Evolutionary conservation across 352 stramenopile genomes (phyloP).

Genomic region (Globisporangium irregulare): DNA sequence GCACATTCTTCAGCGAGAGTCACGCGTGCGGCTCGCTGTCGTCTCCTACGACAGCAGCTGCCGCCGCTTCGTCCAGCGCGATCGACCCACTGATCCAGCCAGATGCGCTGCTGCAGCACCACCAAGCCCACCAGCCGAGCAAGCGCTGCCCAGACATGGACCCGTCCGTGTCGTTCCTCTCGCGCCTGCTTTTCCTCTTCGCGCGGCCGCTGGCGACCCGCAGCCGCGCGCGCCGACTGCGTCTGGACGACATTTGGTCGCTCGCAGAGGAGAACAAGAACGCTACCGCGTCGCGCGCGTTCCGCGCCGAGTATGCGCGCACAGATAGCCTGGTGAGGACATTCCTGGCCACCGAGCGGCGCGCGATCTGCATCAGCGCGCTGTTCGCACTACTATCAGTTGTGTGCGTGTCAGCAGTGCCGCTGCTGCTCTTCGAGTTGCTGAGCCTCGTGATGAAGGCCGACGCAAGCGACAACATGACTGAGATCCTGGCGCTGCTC

Average conservation of each 20-base stretch:
- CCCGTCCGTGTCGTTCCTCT: slow-evolving; percentile 24
- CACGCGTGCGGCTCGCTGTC: neutral
- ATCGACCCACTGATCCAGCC: neutral
- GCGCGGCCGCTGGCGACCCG: slow-evolving; percentile 31
- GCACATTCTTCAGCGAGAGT: slow-evolving; percentile 1
- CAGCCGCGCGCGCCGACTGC: slow-evolving; percentile 18
- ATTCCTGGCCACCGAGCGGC: slow-evolving; percentile 31
- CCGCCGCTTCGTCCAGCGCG: neutral
- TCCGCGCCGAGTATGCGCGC: slow-evolving; percentile 27
- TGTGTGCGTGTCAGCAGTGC: slow-evolving; percentile 20
- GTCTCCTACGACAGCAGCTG: neutral
- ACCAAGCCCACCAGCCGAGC: neutral
- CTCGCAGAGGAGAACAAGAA: slow-evolving; percentile 28
- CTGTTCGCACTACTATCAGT: slow-evolving; percentile 22
- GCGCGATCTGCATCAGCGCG: slow-evolving; percentile 21
- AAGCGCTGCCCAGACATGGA: slow-evolving; percentile 3
- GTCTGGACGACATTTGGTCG: slow-evolving; percentile 31
- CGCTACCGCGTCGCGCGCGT: slow-evolving; percentile 21
- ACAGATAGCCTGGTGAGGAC: slow-evolving; percentile 16
- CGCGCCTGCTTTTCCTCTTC: slow-evolving; percentile 34
- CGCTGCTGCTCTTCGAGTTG: slow-evolving; percentile 32
- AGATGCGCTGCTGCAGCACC: neutral
- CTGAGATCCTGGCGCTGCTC: slow-evolving; percentile 28
- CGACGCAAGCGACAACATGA: slow-evolving; percentile 3
- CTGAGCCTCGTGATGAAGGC: slow-evolving; percentile 27